These are phyloP conservation scores for Starmerella apicola DNA, from an alignment of 805 yeast species.

Conservation along the genomic window DNA sequence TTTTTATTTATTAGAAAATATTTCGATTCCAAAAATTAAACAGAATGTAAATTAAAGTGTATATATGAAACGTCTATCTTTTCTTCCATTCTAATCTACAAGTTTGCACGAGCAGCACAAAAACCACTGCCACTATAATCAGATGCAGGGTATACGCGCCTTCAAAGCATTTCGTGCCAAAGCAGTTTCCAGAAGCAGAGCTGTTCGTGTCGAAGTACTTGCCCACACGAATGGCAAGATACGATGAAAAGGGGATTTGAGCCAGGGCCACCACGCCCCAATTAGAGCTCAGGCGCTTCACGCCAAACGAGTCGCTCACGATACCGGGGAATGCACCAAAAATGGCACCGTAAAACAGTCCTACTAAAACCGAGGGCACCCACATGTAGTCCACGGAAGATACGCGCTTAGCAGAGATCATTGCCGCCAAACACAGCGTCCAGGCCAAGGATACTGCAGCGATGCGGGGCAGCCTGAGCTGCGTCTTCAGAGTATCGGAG, in stretches of 20 bases:
- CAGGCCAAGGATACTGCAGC: constrained; percentile 46
- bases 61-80: too few relatives aligned
- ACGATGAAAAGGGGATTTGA: constrained; percentile 49
- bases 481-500: constrained; percentile 47
- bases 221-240: constrained; percentile 54
- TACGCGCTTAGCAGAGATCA: constrained; percentile 27
- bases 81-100: constrained; percentile 1
- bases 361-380: constrained; percentile 43
- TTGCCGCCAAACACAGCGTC: constrained; percentile 37
- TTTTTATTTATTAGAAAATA: too few relatives aligned
- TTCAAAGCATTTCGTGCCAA: constrained; percentile 16
- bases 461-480: constrained; percentile 34
- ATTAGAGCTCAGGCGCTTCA: constrained; percentile 51
- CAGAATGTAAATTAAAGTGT: too few relatives aligned
- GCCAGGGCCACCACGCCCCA: constrained; percentile 64
- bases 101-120: constrained; percentile 5
- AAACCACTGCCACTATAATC: constrained; percentile 5
- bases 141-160: constrained; percentile 16
- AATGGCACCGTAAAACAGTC: constrained; percentile 60
- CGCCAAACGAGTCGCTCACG: constrained; percentile 62
- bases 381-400: constrained; percentile 29
- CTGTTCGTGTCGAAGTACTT: constrained; percentile 42
- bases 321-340: constrained; percentile 68
- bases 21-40: too few relatives aligned
- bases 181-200: constrained; percentile 14